These are phyloP conservation scores for Annulohypoxylon stygium DNA, from an alignment of 495 filamentous ascomycete species.

Conservation along the genomic window DNA sequence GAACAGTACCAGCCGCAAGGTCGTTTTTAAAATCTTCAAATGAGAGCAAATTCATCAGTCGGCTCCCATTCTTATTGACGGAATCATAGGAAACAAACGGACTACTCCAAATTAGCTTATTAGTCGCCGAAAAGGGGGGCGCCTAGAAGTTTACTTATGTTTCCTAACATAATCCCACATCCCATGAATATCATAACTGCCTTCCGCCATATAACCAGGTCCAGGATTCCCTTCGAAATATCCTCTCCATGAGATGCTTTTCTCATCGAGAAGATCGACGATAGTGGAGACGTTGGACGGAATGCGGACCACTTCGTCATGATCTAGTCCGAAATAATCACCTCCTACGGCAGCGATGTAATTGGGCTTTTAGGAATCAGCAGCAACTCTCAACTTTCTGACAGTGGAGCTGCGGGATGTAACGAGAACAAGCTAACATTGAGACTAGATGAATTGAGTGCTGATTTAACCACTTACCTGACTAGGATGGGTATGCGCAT, in stretches of 20 bases:
- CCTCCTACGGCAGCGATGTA: conserved; percentile 72
- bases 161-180: conserved; percentile 77
- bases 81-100: conserved; percentile 66
- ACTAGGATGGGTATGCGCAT: conserved; percentile 69
- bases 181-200: conserved; percentile 59
- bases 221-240: conserved; percentile 77
- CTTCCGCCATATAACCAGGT: conserved; percentile 74
- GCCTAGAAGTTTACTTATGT: conserved; percentile 66
- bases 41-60: conserved; percentile 70
- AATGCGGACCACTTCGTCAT: conserved; percentile 70
- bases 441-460: not conserved
- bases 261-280: conserved; percentile 74
- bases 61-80: conserved; percentile 63
- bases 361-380: conserved; percentile 62
- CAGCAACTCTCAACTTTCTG: not conserved
- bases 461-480: conserved; percentile 52
- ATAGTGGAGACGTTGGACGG: conserved; percentile 76
- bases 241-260: conserved; percentile 72
- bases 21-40: conserved; percentile 70
- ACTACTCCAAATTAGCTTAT: conserved; percentile 46
- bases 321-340: conserved; percentile 77
- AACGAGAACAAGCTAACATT: not conserved
- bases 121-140: not conserved
- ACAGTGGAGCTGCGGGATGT: not conserved
- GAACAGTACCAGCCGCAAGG: conserved; percentile 65